Evolutionary conservation across 257 asterid species (phyloP).

Genomic region (Forsythia viridissima): DNA sequence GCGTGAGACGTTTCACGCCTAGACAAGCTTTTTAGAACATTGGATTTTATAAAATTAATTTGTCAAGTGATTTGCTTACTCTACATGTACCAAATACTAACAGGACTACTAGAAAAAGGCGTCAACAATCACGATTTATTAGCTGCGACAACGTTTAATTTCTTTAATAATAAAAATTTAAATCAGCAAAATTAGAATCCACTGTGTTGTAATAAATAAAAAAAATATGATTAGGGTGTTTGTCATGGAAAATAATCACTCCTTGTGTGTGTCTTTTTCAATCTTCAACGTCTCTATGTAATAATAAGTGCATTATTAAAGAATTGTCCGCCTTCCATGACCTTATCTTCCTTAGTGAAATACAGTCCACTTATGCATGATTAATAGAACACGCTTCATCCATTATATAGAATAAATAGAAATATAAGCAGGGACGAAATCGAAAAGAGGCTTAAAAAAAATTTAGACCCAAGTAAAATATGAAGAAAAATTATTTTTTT

Average conservation of each 20-base stretch:
- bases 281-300: conserved; percentile 13
- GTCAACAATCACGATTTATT: background rate
- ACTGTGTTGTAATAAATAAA: background rate
- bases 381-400: background rate
- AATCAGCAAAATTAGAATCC: background rate
- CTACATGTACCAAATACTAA: too few relatives aligned
- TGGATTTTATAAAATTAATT: too few relatives aligned
- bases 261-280: conserved; percentile 23
- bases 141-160: too few relatives aligned
- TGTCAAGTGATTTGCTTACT: background rate
- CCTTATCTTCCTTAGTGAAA: background rate
- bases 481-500: too few relatives aligned
- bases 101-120: background rate
- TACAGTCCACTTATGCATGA: background rate
- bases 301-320: conserved; percentile 25
- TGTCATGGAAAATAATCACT: background rate
- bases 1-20: too few relatives aligned
- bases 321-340: conserved; percentile 15
- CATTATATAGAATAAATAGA: background rate
- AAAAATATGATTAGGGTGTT: background rate
- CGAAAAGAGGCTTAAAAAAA: too few relatives aligned
- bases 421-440: too few relatives aligned
- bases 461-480: too few relatives aligned
- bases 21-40: too few relatives aligned
- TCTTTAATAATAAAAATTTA: too few relatives aligned